Evolutionary conservation across 139 green algal species (phyloP).

Genomic region (Tetradesmus lagerheimii): DNA sequence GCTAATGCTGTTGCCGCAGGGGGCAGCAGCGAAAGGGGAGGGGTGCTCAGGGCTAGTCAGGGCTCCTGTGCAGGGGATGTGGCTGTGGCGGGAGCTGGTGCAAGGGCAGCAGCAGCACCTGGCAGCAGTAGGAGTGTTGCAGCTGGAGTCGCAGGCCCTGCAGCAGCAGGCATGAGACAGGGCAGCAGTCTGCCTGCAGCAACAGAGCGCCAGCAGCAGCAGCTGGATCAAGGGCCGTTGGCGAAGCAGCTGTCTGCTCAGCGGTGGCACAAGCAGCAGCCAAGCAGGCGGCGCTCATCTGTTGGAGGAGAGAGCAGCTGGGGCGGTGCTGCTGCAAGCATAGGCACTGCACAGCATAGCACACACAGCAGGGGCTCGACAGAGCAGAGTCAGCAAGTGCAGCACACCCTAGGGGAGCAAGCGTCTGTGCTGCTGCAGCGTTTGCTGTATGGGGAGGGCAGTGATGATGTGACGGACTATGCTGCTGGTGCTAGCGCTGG

Average conservation of each 20-base stretch:
- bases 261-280: conserved; percentile 6
- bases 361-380: background rate
- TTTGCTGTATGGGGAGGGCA: background rate
- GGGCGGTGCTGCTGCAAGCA: background rate
- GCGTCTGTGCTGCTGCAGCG: conserved; percentile 11
- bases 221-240: background rate
- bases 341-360: background rate
- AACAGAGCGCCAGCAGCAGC: background rate
- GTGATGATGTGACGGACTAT: background rate
- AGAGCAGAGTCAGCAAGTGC: background rate
- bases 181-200: background rate
- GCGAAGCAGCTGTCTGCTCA: background rate
- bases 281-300: background rate
- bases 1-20: background rate
- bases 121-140: background rate
- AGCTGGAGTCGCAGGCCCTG: background rate
- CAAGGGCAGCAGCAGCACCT: background rate
- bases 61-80: background rate
- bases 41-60: background rate
- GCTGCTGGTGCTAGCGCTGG: background rate
- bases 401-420: background rate
- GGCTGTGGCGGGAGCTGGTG: background rate
- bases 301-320: background rate
- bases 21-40: background rate
- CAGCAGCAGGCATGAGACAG: background rate